Base-by-base conservation (phyloP, 1,139 yeast species). In the Hyphopichia fennica region DNA sequence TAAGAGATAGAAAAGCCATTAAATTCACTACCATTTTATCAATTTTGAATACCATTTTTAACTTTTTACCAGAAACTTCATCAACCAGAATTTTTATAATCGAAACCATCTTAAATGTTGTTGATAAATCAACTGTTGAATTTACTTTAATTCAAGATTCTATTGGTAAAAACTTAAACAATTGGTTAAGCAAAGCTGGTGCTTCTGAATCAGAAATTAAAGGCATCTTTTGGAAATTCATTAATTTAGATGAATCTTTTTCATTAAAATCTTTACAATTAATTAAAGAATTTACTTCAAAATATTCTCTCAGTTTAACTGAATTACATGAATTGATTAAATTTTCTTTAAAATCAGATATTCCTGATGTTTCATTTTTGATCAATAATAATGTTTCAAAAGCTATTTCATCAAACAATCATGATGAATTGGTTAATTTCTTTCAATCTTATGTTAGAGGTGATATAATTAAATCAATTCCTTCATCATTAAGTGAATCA, bases 1-100 rank as follows among this genome's bases (percentile, higher is more conserved):
- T 73, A 53, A 69, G 77, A 61, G 79, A 74, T 58, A 69, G 78
- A 60, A 70, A 64, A 54, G 63, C 75, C 36, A 69, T 74, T 48
- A 72, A 69, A 50, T 58, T 76, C 25, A 63, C 76, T 42, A 68
- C 75, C 39, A 59, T 74, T 30, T 62, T 74, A 54, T 71, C 77
- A 19, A 63, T 66, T 45, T 63, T 73, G 45, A 70, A 67, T 53
- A 69, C 70, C 35, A 59, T 70, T 39, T 74, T 74, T 68, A 74
- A 74, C 62, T 67, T 72, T 47, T 55, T 73, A 45, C 72, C 75
- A 28, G 62, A 53, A 40, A 47, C 60, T 17, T 67, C 75, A 36
- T 44, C 54, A 32, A 53, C 60, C 40, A 67, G 78, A 58, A 50
- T 67, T 31, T 53, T 50, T 46, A 58, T 72, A 35, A 54, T 74